Conservation (phyloP, 1,284 basidiomycete genomes). For the Stygiomarasmius scandens region DNA sequence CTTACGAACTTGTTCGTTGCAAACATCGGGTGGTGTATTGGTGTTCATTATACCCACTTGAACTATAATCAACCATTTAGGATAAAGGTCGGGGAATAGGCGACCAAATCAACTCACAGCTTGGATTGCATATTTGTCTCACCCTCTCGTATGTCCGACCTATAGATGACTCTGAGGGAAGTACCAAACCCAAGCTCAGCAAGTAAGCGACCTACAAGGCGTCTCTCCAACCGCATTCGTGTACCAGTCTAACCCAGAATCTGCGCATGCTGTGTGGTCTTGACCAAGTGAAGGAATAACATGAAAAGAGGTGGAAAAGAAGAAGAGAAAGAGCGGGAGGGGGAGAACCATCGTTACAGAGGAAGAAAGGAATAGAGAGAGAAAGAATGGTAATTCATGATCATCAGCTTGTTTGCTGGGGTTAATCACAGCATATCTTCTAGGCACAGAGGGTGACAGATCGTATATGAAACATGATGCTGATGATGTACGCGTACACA, state of each 20-base stretch:
- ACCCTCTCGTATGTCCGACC: constrained; percentile 32
- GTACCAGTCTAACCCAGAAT: constrained; percentile 28
- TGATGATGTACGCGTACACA: too few species aligned
- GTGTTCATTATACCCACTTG: constrained; percentile 21
- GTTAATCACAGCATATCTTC: too few species aligned
- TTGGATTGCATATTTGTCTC: constrained; percentile 29
- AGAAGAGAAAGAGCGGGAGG: background rate
- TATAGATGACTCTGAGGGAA: constrained; percentile 3
- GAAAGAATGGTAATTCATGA: too few species aligned
- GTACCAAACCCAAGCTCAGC: background rate
- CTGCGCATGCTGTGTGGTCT: constrained; percentile 14
- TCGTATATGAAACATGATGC: too few species aligned
- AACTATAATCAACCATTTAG: constrained; percentile 10
- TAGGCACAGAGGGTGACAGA: too few species aligned
- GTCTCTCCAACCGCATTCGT: constrained; percentile 31
- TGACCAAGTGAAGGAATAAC: background rate
- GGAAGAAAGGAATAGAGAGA: background rate
- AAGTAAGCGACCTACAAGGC: constrained; percentile 24
- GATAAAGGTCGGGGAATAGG: background rate
- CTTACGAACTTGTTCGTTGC: constrained; percentile 28
- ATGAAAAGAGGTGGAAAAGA: background rate
- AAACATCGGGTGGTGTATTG: constrained; percentile 27
- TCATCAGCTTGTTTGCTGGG: too few species aligned
- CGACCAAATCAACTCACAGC: constrained; percentile 21
- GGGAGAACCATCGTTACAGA: background rate